Conservation (phyloP, 2,329 filamentous ascomycete species). For the Grosmannia serpens region DNA sequence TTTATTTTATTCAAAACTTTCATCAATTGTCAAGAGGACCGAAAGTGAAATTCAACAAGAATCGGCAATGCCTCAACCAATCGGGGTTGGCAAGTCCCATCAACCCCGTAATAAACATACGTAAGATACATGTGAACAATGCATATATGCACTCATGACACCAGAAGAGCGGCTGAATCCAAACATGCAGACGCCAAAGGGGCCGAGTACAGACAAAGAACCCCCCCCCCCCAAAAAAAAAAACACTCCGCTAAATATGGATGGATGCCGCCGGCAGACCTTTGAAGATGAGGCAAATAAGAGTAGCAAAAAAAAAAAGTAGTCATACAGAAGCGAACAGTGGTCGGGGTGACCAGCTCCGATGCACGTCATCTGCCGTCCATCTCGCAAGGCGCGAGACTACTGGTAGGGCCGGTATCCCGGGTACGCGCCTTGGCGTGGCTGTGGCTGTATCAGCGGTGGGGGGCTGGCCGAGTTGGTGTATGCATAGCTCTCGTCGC, state of each 20-base stretch:
- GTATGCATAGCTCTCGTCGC: constrained; percentile 1
- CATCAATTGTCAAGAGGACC: not conserved
- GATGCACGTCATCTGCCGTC: not conserved
- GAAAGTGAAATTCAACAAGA: not conserved
- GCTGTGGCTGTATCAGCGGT: constrained; percentile 10
- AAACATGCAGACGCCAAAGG: not conserved
- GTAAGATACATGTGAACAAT: not conserved
- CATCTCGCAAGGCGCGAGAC: not conserved
- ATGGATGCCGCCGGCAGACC: not conserved
- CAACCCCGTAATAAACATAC: not conserved
- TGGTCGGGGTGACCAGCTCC: not conserved
- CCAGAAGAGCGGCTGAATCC: not conserved
- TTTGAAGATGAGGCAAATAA: not conserved
- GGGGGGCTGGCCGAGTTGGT: constrained; percentile 5
- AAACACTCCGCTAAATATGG: not conserved
- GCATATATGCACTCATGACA: not conserved
- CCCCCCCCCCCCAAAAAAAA: not conserved
- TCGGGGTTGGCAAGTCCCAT: not conserved
- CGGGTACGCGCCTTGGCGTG: constrained; percentile 7
- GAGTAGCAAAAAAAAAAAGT: not conserved
- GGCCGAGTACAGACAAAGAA: not conserved
- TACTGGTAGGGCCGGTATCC: constrained; percentile 18
- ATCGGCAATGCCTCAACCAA: not conserved
- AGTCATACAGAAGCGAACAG: not conserved
- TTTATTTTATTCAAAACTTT: not conserved